Conservation (phyloP, 768 basidiomycete species). For the Tricholoma terreum region DNA sequence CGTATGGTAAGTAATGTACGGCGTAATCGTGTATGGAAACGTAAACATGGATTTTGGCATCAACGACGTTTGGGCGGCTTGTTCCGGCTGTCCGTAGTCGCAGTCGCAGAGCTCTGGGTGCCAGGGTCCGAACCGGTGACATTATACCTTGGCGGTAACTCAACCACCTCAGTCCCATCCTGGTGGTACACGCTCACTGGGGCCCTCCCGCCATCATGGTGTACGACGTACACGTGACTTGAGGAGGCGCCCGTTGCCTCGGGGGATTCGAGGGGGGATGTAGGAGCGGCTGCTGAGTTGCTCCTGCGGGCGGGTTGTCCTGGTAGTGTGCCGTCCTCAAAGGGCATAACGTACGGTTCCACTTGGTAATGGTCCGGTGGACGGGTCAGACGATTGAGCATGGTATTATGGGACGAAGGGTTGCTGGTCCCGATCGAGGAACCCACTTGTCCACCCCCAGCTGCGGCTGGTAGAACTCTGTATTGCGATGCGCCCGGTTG, state of each 20-base stretch:
- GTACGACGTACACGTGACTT: conserved; percentile 52
- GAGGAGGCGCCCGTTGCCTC: background rate
- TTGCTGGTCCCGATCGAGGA: conserved; percentile 14
- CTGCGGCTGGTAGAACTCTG: conserved; percentile 25
- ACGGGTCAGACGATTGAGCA: conserved; percentile 10
- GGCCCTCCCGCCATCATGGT: conserved; percentile 55
- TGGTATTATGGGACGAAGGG: conserved; percentile 3
- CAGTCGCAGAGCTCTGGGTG: background rate
- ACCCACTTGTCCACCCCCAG: conserved; percentile 9
- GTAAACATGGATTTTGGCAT: background rate
- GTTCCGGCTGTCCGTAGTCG: background rate
- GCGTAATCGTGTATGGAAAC: background rate
- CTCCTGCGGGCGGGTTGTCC: background rate
- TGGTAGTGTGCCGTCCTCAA: conserved; percentile 27
- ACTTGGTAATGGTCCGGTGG: conserved; percentile 32
- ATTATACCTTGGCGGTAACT: conserved; percentile 53
- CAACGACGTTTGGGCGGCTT: background rate
- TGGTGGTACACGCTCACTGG: conserved; percentile 58
- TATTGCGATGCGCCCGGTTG: conserved; percentile 19
- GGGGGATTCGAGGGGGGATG: background rate
- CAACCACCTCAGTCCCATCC: conserved; percentile 54
- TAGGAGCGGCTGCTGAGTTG: background rate
- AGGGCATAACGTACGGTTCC: conserved; percentile 43
- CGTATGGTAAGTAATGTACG: background rate
- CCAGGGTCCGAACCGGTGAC: conserved; percentile 4